phyloP scores from a whole-genome alignment of 257 asterid genomes.

The Echites panduratus region DNA sequence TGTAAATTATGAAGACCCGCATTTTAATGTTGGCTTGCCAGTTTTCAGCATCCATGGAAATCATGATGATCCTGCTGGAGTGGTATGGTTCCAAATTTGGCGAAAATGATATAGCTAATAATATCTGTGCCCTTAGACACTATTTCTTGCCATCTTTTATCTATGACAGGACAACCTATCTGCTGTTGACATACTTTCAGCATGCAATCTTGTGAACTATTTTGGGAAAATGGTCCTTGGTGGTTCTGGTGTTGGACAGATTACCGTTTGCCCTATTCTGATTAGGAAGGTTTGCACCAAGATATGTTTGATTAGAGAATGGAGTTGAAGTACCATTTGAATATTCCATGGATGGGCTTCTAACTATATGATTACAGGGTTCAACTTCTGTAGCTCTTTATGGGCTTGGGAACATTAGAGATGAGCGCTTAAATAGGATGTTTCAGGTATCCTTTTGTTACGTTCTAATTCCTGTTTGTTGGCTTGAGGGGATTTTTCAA shows the following conservation, averaged over 20 bases:
- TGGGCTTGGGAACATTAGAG: slow-evolving; percentile 98
- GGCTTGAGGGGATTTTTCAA: not conserved
- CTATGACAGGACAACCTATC: slow-evolving; percentile 93
- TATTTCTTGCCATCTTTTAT: slow-evolving; percentile 18
- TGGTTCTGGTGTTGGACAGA: slow-evolving; percentile 98
- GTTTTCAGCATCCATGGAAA: slow-evolving; percentile 99
- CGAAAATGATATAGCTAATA: not conserved
- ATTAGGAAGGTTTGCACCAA: slow-evolving; percentile 59
- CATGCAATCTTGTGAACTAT: slow-evolving; percentile 96
- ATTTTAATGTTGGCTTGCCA: slow-evolving; percentile 97
- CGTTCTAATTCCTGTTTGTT: not conserved
- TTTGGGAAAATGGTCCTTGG: slow-evolving; percentile 96
- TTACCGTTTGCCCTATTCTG: slow-evolving; percentile 82
- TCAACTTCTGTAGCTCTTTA: slow-evolving; percentile 92
- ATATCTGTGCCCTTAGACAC: slow-evolving; percentile 11
- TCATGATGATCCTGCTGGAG: slow-evolving; percentile 99
- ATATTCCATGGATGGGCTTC: slow-evolving; percentile 14
- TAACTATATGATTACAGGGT: slow-evolving; percentile 46
- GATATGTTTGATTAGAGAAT: slow-evolving; percentile 9
- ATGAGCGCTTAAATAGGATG: slow-evolving; percentile 96
- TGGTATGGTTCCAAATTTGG: slow-evolving; percentile 50
- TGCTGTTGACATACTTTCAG: slow-evolving; percentile 96
- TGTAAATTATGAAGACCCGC: slow-evolving; percentile 99
- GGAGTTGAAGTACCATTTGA: not conserved
- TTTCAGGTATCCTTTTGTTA: slow-evolving; percentile 57